Evolutionary conservation across 768 basidiomycete species (phyloP), one percentile per base, ranked within the genome.

Genomic region (Tulasnella sp.): DNA sequence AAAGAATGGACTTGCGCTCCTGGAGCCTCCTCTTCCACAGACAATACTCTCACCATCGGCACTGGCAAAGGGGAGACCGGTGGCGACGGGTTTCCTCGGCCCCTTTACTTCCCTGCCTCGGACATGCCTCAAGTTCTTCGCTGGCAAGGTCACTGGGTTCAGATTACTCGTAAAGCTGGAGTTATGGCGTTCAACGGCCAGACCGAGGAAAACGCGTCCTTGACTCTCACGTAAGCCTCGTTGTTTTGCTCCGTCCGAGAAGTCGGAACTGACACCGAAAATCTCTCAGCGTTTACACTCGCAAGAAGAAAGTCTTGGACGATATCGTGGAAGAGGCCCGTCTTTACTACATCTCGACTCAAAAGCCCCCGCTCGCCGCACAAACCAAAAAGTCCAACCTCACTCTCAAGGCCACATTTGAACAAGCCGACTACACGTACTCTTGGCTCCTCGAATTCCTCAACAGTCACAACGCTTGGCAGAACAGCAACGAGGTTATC

Each of bases 271-370:
- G 45, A 75, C 74, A n/a, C 11, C 22, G 5, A 29, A 36, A 34
- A 15, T 19, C 25, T 38, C 31, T 39, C 34, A 76, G 75, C 67
- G 40, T 76, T 22, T 76, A 76, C 42, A 76, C 75, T 22, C 39
- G 75, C 17, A 68, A 54, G 67, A 76, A 76, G 45, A 68, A 71
- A 22, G 75, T 76, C 40, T 31, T 76, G 9, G 75, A 76, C 40
- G 75, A 76, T 31, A 67, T 76, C 39, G 75, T 76, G 1, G 75
- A 70, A 69, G 75, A 76, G 34, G 75, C 75, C 11, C 75, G 75
- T 29, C 75, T 45, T 1, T 45, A 69, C 40, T 76, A 76, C 67
- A 69, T 76, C 42, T 71, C 38, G 7, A 69, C 75, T 11, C 25
- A 38, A 19, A 76, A 76, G 31, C 75, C 75, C 34, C 75, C 75